Base-by-base conservation (phyloP, 2,329 filamentous ascomycete genomes). In the Rhytidhysteron rufulum region DNA sequence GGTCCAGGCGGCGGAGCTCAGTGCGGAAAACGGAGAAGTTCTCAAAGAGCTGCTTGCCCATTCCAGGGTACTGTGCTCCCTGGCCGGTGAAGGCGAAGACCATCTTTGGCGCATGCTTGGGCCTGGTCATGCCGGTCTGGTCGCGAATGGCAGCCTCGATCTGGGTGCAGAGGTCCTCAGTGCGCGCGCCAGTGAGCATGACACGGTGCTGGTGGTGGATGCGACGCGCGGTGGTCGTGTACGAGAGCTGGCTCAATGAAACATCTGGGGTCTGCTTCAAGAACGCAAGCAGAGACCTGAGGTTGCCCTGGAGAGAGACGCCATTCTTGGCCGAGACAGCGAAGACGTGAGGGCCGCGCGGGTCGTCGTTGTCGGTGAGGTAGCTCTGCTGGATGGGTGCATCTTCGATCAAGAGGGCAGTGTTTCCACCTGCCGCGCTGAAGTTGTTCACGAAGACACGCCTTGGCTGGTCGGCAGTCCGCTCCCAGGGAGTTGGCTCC, bases 361-460 rank as follows among this genome's bases (percentile, higher is more conserved):
- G 34, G 22, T 58, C 54, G 18, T 31, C 31, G 13, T 9, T 5
- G 3, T 19, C 37, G 5, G 15, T 4, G 11, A 4, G 3, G n/a
- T 24, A 20, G 10, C 15, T 4, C 10, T 4, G 7, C 16, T 9
- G 30, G 3, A n/a, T 5, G 9, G 40, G 40, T 3, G 41, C 35
- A 19, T 56, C 53, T 37, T 54, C 46, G 7, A 56, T 19, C 4
- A 52, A 10, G 3, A 56, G 11, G 5, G 44, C 29, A 8, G 50
- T 41, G 62, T 88, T 88, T 24, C 84, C 83, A 48, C 83, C 83
- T 39, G 83, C 81, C 5, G 83, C 84, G 47, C 78, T 43, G 43
- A 55, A 55, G 37, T 51, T 54, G 36, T 54, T 55, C 9, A 55
- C 6, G 4, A 53, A 79, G 56, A 85, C 46, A 85, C 61, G 17